These are phyloP conservation scores for Avena sativa DNA, from an alignment of 176 grass and related monocot genomes.

Conservation along the genomic window DNA sequence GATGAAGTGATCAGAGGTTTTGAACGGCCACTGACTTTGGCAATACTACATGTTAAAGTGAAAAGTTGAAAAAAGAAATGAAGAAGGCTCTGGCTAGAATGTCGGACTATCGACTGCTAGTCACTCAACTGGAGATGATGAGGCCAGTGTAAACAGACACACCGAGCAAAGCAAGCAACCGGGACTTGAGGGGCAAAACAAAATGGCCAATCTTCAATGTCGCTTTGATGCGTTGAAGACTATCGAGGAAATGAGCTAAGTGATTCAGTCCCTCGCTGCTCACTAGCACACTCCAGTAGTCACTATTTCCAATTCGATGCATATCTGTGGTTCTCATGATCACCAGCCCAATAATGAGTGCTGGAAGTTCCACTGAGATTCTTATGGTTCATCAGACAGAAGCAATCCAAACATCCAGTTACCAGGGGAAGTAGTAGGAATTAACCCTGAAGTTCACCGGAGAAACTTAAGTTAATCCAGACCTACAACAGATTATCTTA, in stretches of 20 bases:
- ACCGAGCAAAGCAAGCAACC: conserved; percentile 11
- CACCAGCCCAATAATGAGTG: not conserved
- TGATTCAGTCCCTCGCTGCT: not conserved
- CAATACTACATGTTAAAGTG: not conserved
- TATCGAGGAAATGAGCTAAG: not conserved
- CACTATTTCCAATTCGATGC: not conserved
- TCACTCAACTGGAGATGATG: not conserved
- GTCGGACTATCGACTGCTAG: not conserved
- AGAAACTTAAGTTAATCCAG: too few relatives aligned
- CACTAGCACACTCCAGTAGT: not conserved
- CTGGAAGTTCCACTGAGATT: not conserved
- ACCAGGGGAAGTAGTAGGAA: too few relatives aligned
- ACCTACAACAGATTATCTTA: not conserved
- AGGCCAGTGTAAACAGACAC: not conserved
- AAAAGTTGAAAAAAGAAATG: not conserved
- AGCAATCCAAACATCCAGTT: not conserved
- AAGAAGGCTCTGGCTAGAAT: too few relatives aligned
- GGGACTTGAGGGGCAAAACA: conserved; percentile 20
- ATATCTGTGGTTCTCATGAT: not conserved
- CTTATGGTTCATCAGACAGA: not conserved
- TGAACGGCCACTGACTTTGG: not conserved
- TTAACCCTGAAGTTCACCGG: conserved; percentile 13
- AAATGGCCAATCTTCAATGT: not conserved
- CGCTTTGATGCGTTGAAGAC: conserved; percentile 4
- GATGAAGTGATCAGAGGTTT: not conserved